These are phyloP conservation scores for Phytophthora constricta DNA, from an alignment of 352 stramenopile species.

Conservation along the genomic window DNA sequence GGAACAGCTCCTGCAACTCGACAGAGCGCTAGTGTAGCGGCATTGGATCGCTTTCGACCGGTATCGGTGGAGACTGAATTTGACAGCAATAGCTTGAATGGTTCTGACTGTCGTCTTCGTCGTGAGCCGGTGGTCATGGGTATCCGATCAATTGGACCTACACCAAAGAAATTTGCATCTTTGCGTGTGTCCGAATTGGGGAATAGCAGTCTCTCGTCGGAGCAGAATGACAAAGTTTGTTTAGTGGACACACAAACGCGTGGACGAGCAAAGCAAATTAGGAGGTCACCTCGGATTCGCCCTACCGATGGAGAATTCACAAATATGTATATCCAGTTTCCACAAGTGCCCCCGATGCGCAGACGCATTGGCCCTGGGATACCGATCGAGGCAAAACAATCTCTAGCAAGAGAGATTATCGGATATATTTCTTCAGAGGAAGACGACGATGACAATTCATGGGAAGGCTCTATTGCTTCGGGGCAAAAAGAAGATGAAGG, in stretches of 20 bases:
- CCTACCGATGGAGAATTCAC: slow-evolving; percentile 9
- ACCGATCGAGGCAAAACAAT: not conserved
- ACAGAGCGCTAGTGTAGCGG: slow-evolving; percentile 46
- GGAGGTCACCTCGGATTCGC: not conserved
- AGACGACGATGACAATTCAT: not conserved
- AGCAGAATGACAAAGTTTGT: not conserved
- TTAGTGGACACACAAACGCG: not conserved
- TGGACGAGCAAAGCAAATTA: not conserved
- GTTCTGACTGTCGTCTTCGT: slow-evolving; percentile 1
- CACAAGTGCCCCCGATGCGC: slow-evolving; percentile 43
- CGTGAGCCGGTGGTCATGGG: slow-evolving; percentile 44
- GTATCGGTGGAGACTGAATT: slow-evolving; percentile 30
- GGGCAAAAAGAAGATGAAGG: not conserved
- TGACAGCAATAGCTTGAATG: not conserved
- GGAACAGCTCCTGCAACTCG: slow-evolving; percentile 27
- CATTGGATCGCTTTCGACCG: slow-evolving; percentile 51
- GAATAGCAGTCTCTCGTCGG: not conserved
- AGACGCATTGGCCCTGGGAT: slow-evolving; percentile 26
- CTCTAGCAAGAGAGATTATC: slow-evolving; percentile 8
- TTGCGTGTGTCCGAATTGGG: slow-evolving; percentile 29
- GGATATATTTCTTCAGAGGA: slow-evolving; percentile 7
- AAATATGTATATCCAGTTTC: slow-evolving; percentile 73
- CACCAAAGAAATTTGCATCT: slow-evolving; percentile 32
- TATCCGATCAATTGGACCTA: slow-evolving; percentile 31
- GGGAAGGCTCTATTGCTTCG: not conserved